These are phyloP conservation scores for Linum lewisii DNA, from an alignment of 345 rosid genomes.

Conservation along the genomic window DNA sequence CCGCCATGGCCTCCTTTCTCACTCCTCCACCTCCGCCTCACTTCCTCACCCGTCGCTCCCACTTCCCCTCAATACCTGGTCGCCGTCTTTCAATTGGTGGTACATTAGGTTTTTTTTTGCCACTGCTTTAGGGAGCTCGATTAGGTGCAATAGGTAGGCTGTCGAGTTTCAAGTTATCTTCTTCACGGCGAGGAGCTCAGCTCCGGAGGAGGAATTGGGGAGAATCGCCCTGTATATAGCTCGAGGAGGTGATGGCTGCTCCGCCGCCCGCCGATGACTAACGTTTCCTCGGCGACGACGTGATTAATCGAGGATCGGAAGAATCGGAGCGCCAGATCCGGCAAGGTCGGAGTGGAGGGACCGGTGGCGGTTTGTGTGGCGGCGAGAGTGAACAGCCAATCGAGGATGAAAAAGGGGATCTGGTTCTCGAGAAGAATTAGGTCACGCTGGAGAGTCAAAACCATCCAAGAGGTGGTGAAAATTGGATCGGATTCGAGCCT, in stretches of 20 bases:
- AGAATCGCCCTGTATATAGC: too few relatives aligned
- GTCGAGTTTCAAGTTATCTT: too few relatives aligned
- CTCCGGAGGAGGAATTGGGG: too few relatives aligned
- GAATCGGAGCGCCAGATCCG: slow-evolving; percentile 10
- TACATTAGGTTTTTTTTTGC: too few relatives aligned
- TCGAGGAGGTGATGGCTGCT: neutral
- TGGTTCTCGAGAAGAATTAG: slow-evolving; percentile 21
- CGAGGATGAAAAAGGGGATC: slow-evolving; percentile 17
- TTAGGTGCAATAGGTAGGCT: too few relatives aligned
- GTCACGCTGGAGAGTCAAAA: slow-evolving; percentile 13
- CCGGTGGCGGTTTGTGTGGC: neutral
- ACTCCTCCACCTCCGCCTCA: too few relatives aligned
- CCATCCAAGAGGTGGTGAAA: slow-evolving; percentile 25
- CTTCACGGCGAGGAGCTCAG: too few relatives aligned
- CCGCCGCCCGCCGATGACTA: neutral
- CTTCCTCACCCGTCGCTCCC: too few relatives aligned
- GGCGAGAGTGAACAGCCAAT: slow-evolving; percentile 7
- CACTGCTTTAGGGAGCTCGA: too few relatives aligned
- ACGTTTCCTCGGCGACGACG: neutral
- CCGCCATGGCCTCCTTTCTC: too few relatives aligned
- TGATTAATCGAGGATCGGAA: neutral
- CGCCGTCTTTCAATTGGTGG: too few relatives aligned
- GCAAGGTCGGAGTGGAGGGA: neutral
- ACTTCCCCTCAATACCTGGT: too few relatives aligned
- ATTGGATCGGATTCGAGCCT: slow-evolving; percentile 22